phyloP scores from a whole-genome alignment of 352 stramenopile genomes.

The Pythium coloratum region DNA sequence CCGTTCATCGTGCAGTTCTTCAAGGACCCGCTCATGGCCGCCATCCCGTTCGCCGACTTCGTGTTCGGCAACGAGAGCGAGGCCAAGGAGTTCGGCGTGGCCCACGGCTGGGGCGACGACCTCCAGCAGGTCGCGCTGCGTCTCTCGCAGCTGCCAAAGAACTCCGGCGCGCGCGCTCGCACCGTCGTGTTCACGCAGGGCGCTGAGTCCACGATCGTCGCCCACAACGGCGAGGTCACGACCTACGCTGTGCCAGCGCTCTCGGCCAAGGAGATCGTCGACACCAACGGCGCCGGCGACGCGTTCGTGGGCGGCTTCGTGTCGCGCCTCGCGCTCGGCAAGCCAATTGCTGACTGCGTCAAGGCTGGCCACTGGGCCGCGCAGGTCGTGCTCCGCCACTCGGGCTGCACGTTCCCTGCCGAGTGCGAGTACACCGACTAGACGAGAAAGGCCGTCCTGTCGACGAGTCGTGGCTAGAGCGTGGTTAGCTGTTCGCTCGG shows the following conservation, averaged over 20 bases:
- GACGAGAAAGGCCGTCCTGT: not conserved
- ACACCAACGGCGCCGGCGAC: constrained; percentile 99
- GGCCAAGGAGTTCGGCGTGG: constrained; percentile 93
- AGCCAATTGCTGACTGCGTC: constrained; percentile 92
- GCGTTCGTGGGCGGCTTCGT: constrained; percentile 99
- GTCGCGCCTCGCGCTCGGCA: constrained; percentile 87
- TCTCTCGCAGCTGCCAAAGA: constrained; percentile 93
- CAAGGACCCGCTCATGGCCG: constrained; percentile 93
- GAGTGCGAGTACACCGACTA: constrained; percentile 92
- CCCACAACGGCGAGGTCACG: constrained; percentile 91
- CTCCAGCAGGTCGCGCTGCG: constrained; percentile 92
- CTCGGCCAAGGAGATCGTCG: constrained; percentile 91
- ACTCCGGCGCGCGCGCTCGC: constrained; percentile 85
- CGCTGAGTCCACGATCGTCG: constrained; percentile 94
- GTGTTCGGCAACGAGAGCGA: constrained; percentile 99
- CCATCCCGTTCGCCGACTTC: constrained; percentile 96
- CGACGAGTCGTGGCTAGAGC: not conserved
- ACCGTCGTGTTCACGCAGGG: constrained; percentile 99
- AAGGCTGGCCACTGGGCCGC: constrained; percentile 97
- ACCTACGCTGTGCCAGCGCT: constrained; percentile 92
- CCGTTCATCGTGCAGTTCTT: constrained; percentile 99
- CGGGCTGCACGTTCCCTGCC: constrained; percentile 94
- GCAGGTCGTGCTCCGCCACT: constrained; percentile 96
- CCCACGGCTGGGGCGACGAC: constrained; percentile 89
- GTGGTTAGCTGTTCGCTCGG: not conserved